Conservation (phyloP, 352 stramenopile species). For the Aphanomyces invadans region DNA sequence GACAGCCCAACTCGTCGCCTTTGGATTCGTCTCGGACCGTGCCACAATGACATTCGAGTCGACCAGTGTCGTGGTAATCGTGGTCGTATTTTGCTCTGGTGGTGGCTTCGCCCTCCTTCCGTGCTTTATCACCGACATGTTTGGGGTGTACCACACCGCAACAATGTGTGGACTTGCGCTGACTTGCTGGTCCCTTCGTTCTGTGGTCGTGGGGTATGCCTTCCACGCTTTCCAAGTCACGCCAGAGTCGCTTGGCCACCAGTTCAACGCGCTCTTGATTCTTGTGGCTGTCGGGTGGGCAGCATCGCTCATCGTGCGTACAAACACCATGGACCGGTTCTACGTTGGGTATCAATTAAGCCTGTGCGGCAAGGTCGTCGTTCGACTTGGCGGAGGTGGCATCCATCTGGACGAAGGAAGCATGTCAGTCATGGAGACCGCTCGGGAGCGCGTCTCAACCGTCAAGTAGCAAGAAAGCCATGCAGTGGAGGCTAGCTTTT, state of each 20-base stretch:
- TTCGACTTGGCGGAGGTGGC: neutral
- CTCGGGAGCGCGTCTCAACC: neutral
- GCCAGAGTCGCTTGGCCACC: neutral
- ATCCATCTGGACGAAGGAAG: neutral
- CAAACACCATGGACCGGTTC: slow-evolving; percentile 17
- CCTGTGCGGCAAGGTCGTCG: neutral
- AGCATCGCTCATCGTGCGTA: neutral
- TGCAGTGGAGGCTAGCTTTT: neutral
- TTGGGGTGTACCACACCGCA: slow-evolving; percentile 26
- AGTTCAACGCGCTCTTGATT: slow-evolving; percentile 4
- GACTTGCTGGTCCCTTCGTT: slow-evolving; percentile 21
- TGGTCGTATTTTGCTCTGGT: slow-evolving; percentile 22
- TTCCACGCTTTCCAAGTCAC: slow-evolving; percentile 1
- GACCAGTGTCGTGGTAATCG: neutral
- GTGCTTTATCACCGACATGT: slow-evolving; percentile 27
- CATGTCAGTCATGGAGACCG: neutral
- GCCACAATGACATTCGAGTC: too few relatives aligned
- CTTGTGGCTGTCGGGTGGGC: neutral
- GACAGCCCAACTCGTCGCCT: neutral
- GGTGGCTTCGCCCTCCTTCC: slow-evolving; percentile 23
- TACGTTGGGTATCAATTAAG: slow-evolving; percentile 13
- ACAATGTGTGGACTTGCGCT: slow-evolving; percentile 27
- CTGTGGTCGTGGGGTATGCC: slow-evolving; percentile 17
- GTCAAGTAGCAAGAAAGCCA: neutral
- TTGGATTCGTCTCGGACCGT: neutral